phyloP scores from a whole-genome alignment of 2,329 filamentous ascomycete genomes.

The Sporothrix luriei region DNA sequence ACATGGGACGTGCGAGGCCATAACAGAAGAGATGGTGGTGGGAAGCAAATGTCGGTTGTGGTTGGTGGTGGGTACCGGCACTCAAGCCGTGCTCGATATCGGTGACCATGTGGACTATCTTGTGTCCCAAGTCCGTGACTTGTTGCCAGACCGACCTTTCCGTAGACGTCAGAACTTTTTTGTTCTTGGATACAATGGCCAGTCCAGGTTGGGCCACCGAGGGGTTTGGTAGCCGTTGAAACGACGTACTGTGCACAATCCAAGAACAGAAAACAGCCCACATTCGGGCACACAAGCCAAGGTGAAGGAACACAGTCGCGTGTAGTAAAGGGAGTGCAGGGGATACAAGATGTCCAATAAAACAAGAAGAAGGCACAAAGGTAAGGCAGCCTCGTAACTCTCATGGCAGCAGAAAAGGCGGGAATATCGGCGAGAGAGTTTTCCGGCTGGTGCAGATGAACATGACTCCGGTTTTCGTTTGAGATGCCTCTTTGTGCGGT shows the following conservation, averaged over 20 bases:
- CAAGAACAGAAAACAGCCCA: not conserved
- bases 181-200: not conserved
- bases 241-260: not conserved
- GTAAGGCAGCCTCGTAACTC: not conserved
- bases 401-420: not conserved
- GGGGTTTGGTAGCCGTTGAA: slow-evolving; percentile 12
- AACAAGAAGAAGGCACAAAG: not conserved
- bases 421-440: slow-evolving; percentile 4
- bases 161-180: not conserved
- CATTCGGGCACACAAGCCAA: not conserved
- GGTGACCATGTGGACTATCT: not conserved
- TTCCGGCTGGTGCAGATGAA: slow-evolving; percentile 17
- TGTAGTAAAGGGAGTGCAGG: not conserved
- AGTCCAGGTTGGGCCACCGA: slow-evolving; percentile 22
- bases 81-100: not conserved
- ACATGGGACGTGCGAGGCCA: not conserved
- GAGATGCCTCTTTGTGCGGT: not conserved
- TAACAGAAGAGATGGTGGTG: not conserved
- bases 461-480: not conserved
- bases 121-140: too few species aligned
- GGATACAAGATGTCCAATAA: not conserved
- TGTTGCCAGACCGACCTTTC: not conserved
- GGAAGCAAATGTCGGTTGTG: not conserved
- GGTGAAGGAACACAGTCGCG: not conserved
- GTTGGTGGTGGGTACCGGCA: not conserved